Base-by-base conservation (phyloP, 305 asterid species). In the Striga hermonthica region DNA sequence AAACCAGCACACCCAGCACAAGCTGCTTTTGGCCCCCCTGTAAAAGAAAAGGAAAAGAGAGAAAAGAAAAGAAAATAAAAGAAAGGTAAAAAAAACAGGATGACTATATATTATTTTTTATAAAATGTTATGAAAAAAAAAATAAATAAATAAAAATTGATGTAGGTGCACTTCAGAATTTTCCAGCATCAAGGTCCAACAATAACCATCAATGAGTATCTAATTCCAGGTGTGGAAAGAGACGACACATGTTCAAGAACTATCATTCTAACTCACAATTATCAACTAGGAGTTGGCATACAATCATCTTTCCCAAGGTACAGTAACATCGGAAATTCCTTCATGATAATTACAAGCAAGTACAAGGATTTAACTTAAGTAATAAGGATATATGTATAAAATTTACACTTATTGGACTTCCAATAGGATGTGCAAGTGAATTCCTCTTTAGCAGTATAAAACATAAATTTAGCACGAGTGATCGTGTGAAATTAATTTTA, bases 1-100 rank as follows among this genome's bases (percentile, higher is more conserved):
- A 87, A 87, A 34, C 91, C 95, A 58, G 89, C 97, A 68, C 98
- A 92, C n/a, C 97, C 98, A 41, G 48, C 75, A 56, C 98, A 92
- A 13, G 98, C 89, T 48, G 98, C 97, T 81, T 86, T 76, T 36
- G 96, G 95, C 43, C 98, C 97, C 54, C 95, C 97, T 89, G 82
- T 62, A 68, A 64, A 67, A 57, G 6, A 68, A 12, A 50, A 50
- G 0, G 64, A 28, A 57, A 43, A 43, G 62, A 37, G 6, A 6
- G 13, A 4, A 13, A 64, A 59, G 35, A 53, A 13, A 37, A 10
- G 14, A n/a, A n/a, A n/a, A n/a, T n/a, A n/a, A n/a, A n/a, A n/a
- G n/a, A n/a, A n/a, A n/a, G n/a, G n/a, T n/a, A n/a, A n/a, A n/a
- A n/a, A n/a, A n/a, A n/a, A n/a, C n/a, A n/a, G 31, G 31, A 22